Evolutionary conservation across 495 filamentous ascomycete genomes (phyloP).

Genomic region (Aspergillus asperescens): DNA sequence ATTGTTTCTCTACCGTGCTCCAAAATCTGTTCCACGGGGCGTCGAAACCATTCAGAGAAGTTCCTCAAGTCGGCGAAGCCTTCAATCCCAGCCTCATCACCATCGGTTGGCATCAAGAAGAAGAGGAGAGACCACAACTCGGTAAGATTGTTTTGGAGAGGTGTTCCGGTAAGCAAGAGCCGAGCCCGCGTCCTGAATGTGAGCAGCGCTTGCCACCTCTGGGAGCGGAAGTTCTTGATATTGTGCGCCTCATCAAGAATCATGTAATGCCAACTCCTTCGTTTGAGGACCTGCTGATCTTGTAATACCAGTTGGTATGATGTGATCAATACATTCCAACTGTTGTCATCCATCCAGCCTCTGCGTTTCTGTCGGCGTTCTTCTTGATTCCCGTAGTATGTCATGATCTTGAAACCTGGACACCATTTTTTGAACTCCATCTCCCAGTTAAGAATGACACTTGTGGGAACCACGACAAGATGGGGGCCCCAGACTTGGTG

Average conservation of each 20-base stretch:
- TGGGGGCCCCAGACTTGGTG: conserved; percentile 95
- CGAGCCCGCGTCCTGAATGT: conserved; percentile 84
- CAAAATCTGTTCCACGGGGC: conserved; percentile 89
- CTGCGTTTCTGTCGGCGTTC: conserved; percentile 85
- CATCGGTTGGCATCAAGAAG: conserved; percentile 89
- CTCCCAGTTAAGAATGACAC: conserved; percentile 99
- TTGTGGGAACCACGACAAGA: conserved; percentile 93
- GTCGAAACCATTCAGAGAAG: conserved; percentile 89
- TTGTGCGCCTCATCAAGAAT: conserved; percentile 98
- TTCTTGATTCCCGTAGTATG: conserved; percentile 91
- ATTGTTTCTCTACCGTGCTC: conserved; percentile 90
- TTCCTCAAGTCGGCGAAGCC: conserved; percentile 87
- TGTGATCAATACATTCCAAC: conserved; percentile 96
- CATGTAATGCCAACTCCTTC: conserved; percentile 96
- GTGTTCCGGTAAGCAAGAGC: conserved; percentile 89
- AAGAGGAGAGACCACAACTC: conserved; percentile 97
- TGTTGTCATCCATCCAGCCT: conserved; percentile 84
- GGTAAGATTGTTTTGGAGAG: conserved; percentile 93
- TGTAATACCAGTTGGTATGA: conserved; percentile 94
- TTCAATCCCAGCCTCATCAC: conserved; percentile 61
- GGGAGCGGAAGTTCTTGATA: conserved; percentile 98
- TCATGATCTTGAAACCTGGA: conserved; percentile 95
- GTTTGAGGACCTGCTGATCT: conserved; percentile 88
- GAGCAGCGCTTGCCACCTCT: conserved; percentile 90
- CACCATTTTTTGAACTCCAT: conserved; percentile 99